A percentile compares a stretch with the other conserved stretches of the same genome.
Conservation (phyloP, 225 moss, liverwort and hornwort species). For the Antitrichia curtipendula region DNA sequence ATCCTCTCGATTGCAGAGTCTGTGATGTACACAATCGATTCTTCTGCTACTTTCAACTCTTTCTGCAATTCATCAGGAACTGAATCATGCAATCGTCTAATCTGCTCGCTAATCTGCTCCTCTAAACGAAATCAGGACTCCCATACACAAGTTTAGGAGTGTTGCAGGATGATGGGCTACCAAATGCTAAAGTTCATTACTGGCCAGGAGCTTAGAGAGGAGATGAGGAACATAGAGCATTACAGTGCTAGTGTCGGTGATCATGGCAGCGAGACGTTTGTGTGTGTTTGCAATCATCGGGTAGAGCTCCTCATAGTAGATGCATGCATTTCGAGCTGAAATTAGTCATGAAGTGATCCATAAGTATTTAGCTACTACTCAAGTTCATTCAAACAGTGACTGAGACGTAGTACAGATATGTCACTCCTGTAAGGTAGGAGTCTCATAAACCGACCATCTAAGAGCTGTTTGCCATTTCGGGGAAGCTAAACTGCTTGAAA, state of each 20-base stretch:
- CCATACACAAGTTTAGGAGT: too few relatives aligned
- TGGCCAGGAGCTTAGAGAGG: neutral
- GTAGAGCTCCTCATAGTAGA: slow-evolving; percentile 56
- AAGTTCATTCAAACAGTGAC: neutral
- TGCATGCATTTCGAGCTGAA: slow-evolving; percentile 69
- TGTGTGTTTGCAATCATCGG: slow-evolving; percentile 53
- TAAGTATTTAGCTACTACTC: neutral
- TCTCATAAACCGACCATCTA: too few relatives aligned
- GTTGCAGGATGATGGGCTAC: neutral
- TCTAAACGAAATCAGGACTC: neutral
- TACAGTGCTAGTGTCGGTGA: slow-evolving; percentile 11
- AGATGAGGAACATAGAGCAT: neutral
- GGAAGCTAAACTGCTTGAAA: too few relatives aligned
- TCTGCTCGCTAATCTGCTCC: too few relatives aligned
- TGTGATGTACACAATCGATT: slow-evolving; percentile 25
- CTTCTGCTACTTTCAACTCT: slow-evolving; percentile 24
- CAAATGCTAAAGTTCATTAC: too few relatives aligned
- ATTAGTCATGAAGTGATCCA: neutral
- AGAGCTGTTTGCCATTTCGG: too few relatives aligned
- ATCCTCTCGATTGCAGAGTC: slow-evolving; percentile 22
- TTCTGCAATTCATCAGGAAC: neutral
- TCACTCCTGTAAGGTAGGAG: too few relatives aligned
- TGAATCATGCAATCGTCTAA: neutral
- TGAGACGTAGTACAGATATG: too few relatives aligned
- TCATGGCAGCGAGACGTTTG: slow-evolving; percentile 29